Evolutionary conservation across 2,329 filamentous ascomycete species (phyloP).

Genomic region (Waltergamsia citrina): DNA sequence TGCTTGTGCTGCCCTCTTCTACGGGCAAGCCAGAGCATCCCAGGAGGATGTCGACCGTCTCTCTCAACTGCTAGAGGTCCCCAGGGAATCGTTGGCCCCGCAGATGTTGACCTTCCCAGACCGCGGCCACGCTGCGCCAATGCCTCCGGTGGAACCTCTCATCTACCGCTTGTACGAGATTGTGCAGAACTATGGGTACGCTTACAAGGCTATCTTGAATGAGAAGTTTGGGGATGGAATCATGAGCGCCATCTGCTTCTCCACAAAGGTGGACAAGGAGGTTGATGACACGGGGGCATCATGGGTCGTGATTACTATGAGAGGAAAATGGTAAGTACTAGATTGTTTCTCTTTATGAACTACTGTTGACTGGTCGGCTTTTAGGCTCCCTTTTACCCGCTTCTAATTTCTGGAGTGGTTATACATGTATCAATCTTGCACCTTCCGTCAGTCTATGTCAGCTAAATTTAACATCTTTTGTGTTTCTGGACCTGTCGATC

Average conservation of each 20-base stretch:
- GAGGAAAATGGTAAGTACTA: constrained; percentile 67
- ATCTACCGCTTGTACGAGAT: constrained; percentile 92
- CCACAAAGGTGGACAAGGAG: constrained; percentile 89
- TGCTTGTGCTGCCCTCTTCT: constrained; percentile 80
- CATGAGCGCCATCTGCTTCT: constrained; percentile 92
- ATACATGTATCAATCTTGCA: neutral
- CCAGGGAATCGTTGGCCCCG: constrained; percentile 42
- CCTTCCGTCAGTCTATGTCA: neutral
- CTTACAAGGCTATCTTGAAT: constrained; percentile 90
- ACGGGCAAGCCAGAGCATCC: constrained; percentile 71
- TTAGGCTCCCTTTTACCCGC: constrained; percentile 21
- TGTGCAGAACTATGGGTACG: constrained; percentile 93
- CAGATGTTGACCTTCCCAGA: constrained; percentile 70
- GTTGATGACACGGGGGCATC: constrained; percentile 69
- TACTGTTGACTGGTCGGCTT: neutral
- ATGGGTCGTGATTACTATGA: constrained; percentile 78
- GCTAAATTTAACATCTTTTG: neutral
- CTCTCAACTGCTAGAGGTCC: constrained; percentile 53
- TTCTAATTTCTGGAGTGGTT: constrained; percentile 10
- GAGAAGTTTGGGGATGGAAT: constrained; percentile 94
- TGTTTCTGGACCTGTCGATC: no score
- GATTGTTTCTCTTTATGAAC: neutral
- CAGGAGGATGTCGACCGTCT: constrained; percentile 59
- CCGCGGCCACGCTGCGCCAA: constrained; percentile 52
- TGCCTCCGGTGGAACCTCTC: constrained; percentile 27